phyloP scores from a whole-genome alignment of 2,329 filamentous ascomycete species.

The Fusarium sp. region DNA sequence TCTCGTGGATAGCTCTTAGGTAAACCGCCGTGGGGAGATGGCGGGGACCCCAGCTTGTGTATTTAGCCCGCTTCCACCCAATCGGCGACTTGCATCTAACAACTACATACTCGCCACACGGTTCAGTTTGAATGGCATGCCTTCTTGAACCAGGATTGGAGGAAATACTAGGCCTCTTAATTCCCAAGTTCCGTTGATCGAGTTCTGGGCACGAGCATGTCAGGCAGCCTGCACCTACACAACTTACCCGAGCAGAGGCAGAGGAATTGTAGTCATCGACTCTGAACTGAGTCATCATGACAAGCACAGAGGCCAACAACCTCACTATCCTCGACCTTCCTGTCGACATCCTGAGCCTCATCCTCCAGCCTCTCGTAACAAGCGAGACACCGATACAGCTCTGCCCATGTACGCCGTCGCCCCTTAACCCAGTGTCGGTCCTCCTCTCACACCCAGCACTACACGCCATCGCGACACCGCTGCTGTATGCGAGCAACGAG shows the following conservation, averaged over 20 bases:
- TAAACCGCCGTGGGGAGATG: neutral
- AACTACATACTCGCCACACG: neutral
- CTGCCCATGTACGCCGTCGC: slow-evolving; percentile 44
- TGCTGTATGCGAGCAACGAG: slow-evolving; percentile 49
- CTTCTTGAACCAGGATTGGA: neutral
- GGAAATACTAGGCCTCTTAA: neutral
- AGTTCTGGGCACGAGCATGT: slow-evolving; percentile 7
- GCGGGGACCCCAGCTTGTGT: neutral
- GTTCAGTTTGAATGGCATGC: slow-evolving; percentile 2
- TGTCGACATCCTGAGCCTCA: slow-evolving; percentile 48
- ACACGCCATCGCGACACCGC: slow-evolving; percentile 48
- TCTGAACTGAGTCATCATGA: slow-evolving; percentile 19
- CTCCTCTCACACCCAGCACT: slow-evolving; percentile 50
- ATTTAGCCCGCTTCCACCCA: neutral
- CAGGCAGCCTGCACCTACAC: neutral
- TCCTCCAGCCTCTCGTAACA: slow-evolving; percentile 47
- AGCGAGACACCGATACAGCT: slow-evolving; percentile 40
- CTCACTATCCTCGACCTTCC: slow-evolving; percentile 51
- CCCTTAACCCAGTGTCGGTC: slow-evolving; percentile 43
- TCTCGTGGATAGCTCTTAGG: neutral
- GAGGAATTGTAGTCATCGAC: slow-evolving; percentile 3
- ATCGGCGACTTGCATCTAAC: slow-evolving; percentile 3
- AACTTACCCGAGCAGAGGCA: neutral
- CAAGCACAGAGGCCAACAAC: slow-evolving; percentile 10
- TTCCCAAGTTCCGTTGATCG: neutral